Percentiles rank a stretch among this genome's conserved stretches.
Evolutionary conservation across 768 basidiomycete genomes (phyloP).

Genomic region (Trametes villosa): DNA sequence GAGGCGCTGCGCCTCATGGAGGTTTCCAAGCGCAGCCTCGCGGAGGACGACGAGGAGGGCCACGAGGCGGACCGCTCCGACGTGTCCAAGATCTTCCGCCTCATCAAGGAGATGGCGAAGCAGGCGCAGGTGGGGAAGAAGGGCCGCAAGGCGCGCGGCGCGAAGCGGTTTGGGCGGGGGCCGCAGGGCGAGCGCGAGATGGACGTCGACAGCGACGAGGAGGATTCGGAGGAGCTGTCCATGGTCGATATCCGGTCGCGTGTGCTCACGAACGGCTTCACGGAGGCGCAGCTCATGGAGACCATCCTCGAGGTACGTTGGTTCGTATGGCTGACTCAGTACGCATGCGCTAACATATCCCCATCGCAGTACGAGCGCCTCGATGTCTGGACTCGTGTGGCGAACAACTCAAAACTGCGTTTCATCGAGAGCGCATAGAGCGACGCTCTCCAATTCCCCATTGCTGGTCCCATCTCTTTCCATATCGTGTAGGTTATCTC

Average conservation of each 20-base stretch:
- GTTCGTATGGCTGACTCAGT: no score
- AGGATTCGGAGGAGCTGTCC: conserved; percentile 65
- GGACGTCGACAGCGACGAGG: conserved; percentile 57
- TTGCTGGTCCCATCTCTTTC: neutral
- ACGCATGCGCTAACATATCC: conserved; percentile 13
- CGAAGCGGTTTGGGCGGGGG: conserved; percentile 66
- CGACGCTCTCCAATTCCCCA: neutral
- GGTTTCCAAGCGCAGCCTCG: conserved; percentile 89
- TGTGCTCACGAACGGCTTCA: conserved; percentile 86
- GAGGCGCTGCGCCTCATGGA: conserved; percentile 98
- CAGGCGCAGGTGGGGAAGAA: conserved; percentile 36
- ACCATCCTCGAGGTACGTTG: conserved; percentile 75
- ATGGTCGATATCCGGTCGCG: conserved; percentile 89
- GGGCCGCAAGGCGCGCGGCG: conserved; percentile 44
- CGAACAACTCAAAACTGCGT: conserved; percentile 79
- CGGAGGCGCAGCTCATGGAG: conserved; percentile 87
- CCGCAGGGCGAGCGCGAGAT: conserved; percentile 74
- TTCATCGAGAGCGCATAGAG: conserved; percentile 48
- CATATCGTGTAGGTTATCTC: conserved; percentile 23
- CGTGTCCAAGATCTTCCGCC: conserved; percentile 83
- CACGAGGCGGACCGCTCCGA: conserved; percentile 70
- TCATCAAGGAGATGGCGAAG: conserved; percentile 85
- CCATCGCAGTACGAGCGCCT: conserved; percentile 80
- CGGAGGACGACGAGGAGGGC: conserved; percentile 76
- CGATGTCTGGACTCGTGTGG: conserved; percentile 80